Evolutionary conservation across 306 rosid species (phyloP), one percentile per base, ranked within the genome.

Genomic region (Abrus precatorius): DNA sequence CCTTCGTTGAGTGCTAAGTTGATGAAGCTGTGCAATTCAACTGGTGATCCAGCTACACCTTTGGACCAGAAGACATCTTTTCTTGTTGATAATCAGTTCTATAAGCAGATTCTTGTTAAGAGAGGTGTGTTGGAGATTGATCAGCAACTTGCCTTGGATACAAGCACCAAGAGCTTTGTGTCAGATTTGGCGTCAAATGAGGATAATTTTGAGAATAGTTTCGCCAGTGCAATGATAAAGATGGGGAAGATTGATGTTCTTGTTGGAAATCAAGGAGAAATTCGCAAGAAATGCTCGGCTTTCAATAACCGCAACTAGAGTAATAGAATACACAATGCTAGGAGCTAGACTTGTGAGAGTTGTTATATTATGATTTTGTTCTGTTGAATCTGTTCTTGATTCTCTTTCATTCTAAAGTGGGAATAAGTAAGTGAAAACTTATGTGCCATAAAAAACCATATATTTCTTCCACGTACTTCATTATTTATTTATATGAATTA

Each of bases 121-220:
- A 88, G 41, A 64, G 92, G 88, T 5, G 7, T 89, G 7, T 3
- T 90, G 80, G 72, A 75, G 74, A 75, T 87, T 69, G 95, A 89
- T 79, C 90, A 89, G 64, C 80, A 80, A 53, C 87, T 91, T 52
- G 86, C 84, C 10, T 14, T 74, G 65, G 90, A 89, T 27, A 14
- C 32, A 5, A 65, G 76, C 0, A 78, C 89, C 0, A 48, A 36
- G 4, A 43, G 83, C 9, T 74, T 86, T 43, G 90, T 88, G 11
- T 71, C 76, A 1, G 50, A 54, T 54, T 86, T 86, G 6, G 89
- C 91, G 2, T 44, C 75, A 0, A 69, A 82, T 56, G 71, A 55
- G 32, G 66, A 5, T 3, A 72, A 70, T 50, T 91, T 87, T 38
- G 8, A 27, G 0, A 41, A 57, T 76, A 78, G 86, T 13, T 89